These are phyloP conservation scores for Globisporangium emineosum DNA, from an alignment of 352 stramenopile genomes.

Conservation along the genomic window DNA sequence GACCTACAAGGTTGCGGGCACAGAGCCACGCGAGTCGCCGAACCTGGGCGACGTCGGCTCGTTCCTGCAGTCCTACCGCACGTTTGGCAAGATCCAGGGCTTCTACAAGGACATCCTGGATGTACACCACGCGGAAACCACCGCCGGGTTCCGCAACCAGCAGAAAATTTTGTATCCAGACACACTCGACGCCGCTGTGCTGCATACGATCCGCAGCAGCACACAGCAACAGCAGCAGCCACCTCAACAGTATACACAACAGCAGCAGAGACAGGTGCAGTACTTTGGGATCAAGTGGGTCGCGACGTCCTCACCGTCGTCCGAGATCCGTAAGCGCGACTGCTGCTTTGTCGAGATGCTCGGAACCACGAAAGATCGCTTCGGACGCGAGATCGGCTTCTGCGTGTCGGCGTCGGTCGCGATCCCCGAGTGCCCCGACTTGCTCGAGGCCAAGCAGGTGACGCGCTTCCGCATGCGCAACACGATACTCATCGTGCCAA, in stretches of 20 bases:
- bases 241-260: slow-evolving; percentile 12
- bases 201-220: slow-evolving; percentile 26
- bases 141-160: slow-evolving; percentile 35
- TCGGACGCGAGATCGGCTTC: slow-evolving; percentile 40
- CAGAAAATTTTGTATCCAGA: slow-evolving; percentile 45
- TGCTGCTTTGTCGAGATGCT: slow-evolving; percentile 52
- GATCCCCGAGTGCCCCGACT: slow-evolving; percentile 40
- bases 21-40: slow-evolving; percentile 10
- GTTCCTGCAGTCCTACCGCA: slow-evolving; percentile 39
- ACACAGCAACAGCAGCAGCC: background rate
- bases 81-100: slow-evolving; percentile 45
- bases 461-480: slow-evolving; percentile 41
- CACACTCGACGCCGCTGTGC: slow-evolving; percentile 36
- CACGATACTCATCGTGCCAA: slow-evolving; percentile 39
- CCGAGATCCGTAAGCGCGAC: slow-evolving; percentile 30
- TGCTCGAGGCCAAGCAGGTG: slow-evolving; percentile 27
- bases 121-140: slow-evolving; percentile 35
- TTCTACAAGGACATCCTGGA: slow-evolving; percentile 46
- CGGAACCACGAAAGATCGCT: slow-evolving; percentile 35
- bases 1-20: slow-evolving; percentile 36
- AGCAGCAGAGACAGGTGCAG: slow-evolving; percentile 26
- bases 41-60: slow-evolving; percentile 8
- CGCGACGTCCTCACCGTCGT: slow-evolving; percentile 25
- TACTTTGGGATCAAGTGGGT: slow-evolving; percentile 58
- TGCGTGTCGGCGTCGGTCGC: slow-evolving; percentile 36